phyloP scores from a whole-genome alignment of 2,329 filamentous ascomycete species.

The Neopestalotiopsis rosae region DNA sequence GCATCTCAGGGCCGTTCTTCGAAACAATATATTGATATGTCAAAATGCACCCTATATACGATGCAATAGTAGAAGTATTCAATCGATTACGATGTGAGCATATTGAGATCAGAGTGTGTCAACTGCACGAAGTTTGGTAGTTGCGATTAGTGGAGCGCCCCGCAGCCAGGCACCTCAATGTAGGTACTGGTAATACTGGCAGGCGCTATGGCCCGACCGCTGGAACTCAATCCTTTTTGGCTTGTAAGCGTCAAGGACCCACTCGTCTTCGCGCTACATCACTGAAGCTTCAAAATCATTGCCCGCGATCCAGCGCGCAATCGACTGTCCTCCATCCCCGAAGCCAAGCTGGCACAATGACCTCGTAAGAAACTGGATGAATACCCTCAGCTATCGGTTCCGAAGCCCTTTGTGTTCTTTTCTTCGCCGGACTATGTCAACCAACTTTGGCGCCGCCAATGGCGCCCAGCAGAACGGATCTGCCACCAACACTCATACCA shows the following conservation, averaged over 20 bases:
- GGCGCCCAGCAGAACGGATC: slow-evolving; percentile 24
- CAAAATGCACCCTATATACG: too few relatives aligned
- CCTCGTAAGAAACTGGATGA: slow-evolving; percentile 4
- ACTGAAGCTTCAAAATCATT: background rate
- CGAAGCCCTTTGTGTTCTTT: slow-evolving; percentile 17
- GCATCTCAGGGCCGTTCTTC: too few relatives aligned
- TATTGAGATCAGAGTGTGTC: too few relatives aligned
- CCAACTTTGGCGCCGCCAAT: slow-evolving; percentile 22
- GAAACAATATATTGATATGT: too few relatives aligned
- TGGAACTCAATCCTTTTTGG: background rate
- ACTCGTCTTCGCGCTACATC: background rate
- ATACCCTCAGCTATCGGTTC: slow-evolving; percentile 7
- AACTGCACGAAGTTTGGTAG: too few relatives aligned
- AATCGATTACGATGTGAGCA: too few relatives aligned
- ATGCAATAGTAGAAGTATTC: too few relatives aligned
- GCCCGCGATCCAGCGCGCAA: background rate
- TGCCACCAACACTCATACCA: slow-evolving; percentile 49
- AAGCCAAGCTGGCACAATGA: slow-evolving; percentile 6
- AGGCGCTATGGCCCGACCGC: background rate
- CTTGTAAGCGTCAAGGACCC: background rate
- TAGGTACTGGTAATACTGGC: background rate
- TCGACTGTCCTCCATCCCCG: background rate
- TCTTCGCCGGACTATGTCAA: slow-evolving; percentile 32
- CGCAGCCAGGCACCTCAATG: too few relatives aligned
- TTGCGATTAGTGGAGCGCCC: too few relatives aligned